These are phyloP conservation scores for Bocquillonia castaneifolia DNA, from an alignment of 441 rosid species.

Conservation along the genomic window DNA sequence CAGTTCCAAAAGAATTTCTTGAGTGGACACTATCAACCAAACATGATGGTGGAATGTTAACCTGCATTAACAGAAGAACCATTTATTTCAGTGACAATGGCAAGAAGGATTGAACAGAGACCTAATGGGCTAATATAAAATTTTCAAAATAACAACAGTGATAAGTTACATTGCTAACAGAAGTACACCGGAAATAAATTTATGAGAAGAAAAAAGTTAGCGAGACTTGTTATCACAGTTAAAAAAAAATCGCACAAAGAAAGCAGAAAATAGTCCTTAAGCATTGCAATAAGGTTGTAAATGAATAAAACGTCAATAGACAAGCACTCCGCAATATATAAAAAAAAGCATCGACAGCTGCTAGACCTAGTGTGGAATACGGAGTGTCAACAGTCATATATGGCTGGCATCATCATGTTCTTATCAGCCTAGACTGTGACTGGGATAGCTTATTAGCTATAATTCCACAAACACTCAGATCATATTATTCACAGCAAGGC, in stretches of 20 bases:
- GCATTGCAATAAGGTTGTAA: background rate
- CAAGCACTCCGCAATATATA: background rate
- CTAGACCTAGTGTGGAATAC: background rate
- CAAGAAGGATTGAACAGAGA: background rate
- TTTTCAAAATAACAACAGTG: background rate
- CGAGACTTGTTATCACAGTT: background rate
- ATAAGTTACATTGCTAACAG: background rate
- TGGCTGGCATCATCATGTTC: background rate
- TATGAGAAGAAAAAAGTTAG: background rate
- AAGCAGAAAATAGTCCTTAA: background rate
- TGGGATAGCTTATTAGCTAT: background rate
- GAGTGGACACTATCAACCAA: conserved; percentile 93
- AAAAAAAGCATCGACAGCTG: background rate
- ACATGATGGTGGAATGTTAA: conserved; percentile 90
- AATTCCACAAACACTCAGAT: background rate
- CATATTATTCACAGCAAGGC: background rate
- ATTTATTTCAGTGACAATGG: background rate
- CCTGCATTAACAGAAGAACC: conserved; percentile 39
- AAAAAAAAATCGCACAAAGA: background rate
- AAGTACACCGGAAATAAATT: background rate
- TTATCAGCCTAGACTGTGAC: background rate
- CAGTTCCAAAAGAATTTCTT: conserved; percentile 81
- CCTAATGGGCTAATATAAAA: too few relatives aligned
- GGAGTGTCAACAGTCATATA: background rate
- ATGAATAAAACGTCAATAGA: background rate